Percentiles rank a stretch among this genome's conserved stretches.
These are phyloP conservation scores for Davidsoniella eucalypti DNA, from an alignment of 2,329 filamentous ascomycete species.

Conservation along the genomic window DNA sequence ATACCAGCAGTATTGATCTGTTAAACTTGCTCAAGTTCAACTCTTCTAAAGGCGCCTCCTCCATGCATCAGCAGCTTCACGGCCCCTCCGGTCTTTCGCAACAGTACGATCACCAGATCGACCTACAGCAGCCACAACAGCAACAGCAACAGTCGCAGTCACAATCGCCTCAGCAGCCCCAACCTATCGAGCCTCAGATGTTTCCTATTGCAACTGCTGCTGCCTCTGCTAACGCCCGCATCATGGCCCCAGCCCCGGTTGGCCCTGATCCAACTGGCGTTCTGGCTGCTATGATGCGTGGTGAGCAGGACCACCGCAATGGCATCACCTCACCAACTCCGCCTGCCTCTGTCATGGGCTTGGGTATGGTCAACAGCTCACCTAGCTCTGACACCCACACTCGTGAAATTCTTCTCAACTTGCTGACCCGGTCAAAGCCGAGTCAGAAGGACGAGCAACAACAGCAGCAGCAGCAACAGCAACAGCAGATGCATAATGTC, in stretches of 20 bases:
- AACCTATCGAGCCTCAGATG: conserved; percentile 17
- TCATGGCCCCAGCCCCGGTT: conserved; percentile 41
- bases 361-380: conserved; percentile 30
- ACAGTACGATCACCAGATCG: conserved; percentile 19
- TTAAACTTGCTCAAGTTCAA: conserved; percentile 48
- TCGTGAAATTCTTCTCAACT: conserved; percentile 69
- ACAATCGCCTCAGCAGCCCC: conserved; percentile 12
- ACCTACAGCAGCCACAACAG: conserved; percentile 15
- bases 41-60: conserved; percentile 20
- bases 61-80: conserved; percentile 18
- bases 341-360: conserved; percentile 16
- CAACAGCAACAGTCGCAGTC: conserved; percentile 16
- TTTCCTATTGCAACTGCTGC: conserved; percentile 18
- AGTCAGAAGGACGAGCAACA: conserved; percentile 36
- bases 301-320: conserved; percentile 25
- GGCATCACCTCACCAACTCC: conserved; percentile 15
- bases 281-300: conserved; percentile 44
- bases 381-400: conserved; percentile 59
- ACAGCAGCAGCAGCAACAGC: conserved; percentile 14
- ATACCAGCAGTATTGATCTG: conserved; percentile 27
- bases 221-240: conserved; percentile 21
- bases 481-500: background rate
- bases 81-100: conserved; percentile 16
- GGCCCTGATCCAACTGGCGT: conserved; percentile 40
- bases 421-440: conserved; percentile 66